These are phyloP conservation scores for Phytopythium montanum DNA, from an alignment of 352 stramenopile species.

Conservation along the genomic window DNA sequence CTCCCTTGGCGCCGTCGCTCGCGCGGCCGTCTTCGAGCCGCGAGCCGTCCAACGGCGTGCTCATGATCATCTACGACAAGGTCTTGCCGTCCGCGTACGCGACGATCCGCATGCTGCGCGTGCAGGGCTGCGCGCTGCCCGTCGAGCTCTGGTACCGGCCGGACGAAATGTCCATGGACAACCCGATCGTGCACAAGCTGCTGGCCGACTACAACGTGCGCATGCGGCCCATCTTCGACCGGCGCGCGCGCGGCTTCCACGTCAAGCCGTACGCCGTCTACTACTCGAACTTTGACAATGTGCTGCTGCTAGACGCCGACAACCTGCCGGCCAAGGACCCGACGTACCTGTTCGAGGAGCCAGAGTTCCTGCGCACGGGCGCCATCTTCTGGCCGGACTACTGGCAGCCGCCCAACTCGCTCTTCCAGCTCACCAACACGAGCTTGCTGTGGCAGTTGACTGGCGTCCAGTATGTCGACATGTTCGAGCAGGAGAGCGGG, in stretches of 20 bases:
- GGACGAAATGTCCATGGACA: slow-evolving; percentile 84
- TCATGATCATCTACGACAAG: slow-evolving; percentile 87
- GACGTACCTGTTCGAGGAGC: slow-evolving; percentile 81
- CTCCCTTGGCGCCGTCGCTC: slow-evolving; percentile 65
- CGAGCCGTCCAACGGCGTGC: slow-evolving; percentile 58
- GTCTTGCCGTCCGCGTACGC: slow-evolving; percentile 75
- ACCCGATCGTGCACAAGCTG: slow-evolving; percentile 71
- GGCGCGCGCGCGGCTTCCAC: slow-evolving; percentile 68
- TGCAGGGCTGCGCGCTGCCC: slow-evolving; percentile 69
- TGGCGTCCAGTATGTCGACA: slow-evolving; percentile 65
- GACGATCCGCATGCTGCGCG: slow-evolving; percentile 72
- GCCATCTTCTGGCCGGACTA: slow-evolving; percentile 87
- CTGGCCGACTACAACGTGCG: slow-evolving; percentile 67
- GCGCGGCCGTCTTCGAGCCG: slow-evolving; percentile 39
- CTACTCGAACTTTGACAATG: slow-evolving; percentile 84
- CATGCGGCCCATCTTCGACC: slow-evolving; percentile 80
- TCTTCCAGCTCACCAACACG: slow-evolving; percentile 76
- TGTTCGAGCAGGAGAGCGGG: slow-evolving; percentile 86
- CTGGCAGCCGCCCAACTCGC: slow-evolving; percentile 76
- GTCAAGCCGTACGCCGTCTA: slow-evolving; percentile 85
- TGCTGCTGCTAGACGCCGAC: slow-evolving; percentile 80
- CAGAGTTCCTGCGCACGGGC: slow-evolving; percentile 65
- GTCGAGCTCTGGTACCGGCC: slow-evolving; percentile 85
- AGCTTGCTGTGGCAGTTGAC: slow-evolving; percentile 77
- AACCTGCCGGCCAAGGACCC: slow-evolving; percentile 80